These are phyloP conservation scores for Phytophthora sansomeana DNA, from an alignment of 352 stramenopile species.

Conservation along the genomic window DNA sequence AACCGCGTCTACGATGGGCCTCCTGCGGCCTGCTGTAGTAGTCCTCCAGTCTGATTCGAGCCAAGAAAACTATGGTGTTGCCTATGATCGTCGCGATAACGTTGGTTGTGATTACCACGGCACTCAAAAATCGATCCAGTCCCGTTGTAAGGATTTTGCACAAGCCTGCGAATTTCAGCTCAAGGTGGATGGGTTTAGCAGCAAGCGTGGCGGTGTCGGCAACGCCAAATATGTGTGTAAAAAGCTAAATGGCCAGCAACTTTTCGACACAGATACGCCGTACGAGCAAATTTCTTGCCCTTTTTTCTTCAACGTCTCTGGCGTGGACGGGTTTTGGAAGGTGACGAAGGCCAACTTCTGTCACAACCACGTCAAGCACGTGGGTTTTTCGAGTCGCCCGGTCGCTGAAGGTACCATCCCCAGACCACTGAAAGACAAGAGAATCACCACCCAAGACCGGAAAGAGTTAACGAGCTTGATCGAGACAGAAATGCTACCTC, in stretches of 20 bases:
- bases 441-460: constrained; percentile 20
- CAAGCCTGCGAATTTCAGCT: background rate
- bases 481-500: no score
- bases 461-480: no score
- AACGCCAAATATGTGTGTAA: constrained; percentile 39
- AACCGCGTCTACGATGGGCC: background rate
- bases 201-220: background rate
- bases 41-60: background rate
- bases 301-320: background rate
- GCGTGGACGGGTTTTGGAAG: constrained; percentile 16
- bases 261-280: constrained; percentile 5
- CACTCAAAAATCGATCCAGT: background rate
- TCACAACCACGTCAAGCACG: constrained; percentile 24
- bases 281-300: background rate
- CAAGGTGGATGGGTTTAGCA: background rate
- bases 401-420: background rate
- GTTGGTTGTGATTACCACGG: background rate
- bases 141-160: background rate
- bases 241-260: constrained; percentile 19
- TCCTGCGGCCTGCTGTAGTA: background rate
- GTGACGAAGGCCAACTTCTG: constrained; percentile 10
- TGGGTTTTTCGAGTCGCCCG: background rate
- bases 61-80: background rate
- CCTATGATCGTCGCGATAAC: background rate
- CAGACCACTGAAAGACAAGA: background rate